phyloP scores from a whole-genome alignment of 805 yeast genomes.

The Monosporozyma yasuniensis region DNA sequence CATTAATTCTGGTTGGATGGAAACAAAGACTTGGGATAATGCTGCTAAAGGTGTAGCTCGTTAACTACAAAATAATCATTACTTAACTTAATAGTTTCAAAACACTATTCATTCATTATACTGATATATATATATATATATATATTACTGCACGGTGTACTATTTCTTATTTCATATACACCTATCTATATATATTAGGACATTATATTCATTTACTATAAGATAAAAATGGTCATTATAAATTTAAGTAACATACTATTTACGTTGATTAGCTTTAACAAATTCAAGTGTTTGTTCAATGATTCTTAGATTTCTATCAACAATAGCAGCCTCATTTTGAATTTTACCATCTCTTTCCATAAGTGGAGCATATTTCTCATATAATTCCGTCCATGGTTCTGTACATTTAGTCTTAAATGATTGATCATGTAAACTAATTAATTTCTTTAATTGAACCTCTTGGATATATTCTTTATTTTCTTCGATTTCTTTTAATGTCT shows the following conservation, averaged over 20 bases:
- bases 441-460: slow-evolving; percentile 20
- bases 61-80: no score
- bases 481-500: slow-evolving; percentile 19
- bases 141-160: no score
- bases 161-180: neutral
- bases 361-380: slow-evolving; percentile 13
- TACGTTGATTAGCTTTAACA: slow-evolving; percentile 23
- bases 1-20: slow-evolving; percentile 79
- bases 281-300: slow-evolving; percentile 48
- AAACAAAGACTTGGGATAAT: slow-evolving; percentile 63
- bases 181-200: neutral
- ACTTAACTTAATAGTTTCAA: no score
- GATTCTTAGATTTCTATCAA: slow-evolving; percentile 66
- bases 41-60: slow-evolving; percentile 26
- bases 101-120: neutral
- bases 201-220: neutral
- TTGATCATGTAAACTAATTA: slow-evolving; percentile 23
- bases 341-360: slow-evolving; percentile 30
- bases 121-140: neutral
- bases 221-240: slow-evolving; percentile 2
- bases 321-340: slow-evolving; percentile 52
- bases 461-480: slow-evolving; percentile 21
- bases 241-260: neutral
- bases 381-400: slow-evolving; percentile 15
- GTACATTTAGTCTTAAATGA: slow-evolving; percentile 20